A percentile compares a stretch with the other conserved stretches of the same genome.
These are phyloP conservation scores for Thuja plicata DNA, from an alignment of 83 land plant genomes.

Conservation along the genomic window DNA sequence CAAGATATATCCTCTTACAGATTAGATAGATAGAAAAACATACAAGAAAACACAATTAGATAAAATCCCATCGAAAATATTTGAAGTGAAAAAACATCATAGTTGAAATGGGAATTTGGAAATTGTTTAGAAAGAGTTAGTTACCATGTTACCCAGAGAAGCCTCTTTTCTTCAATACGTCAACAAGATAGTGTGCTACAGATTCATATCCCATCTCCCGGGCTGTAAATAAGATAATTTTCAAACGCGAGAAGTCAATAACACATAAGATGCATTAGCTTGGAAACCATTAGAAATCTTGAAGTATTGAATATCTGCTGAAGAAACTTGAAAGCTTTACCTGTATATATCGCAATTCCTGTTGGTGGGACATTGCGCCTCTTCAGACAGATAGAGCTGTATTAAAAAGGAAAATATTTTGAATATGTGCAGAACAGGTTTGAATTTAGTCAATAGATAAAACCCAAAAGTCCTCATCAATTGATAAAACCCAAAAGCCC, in stretches of 20 bases:
- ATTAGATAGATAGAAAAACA: neutral
- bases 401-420: neutral
- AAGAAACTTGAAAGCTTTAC: slow-evolving; percentile 21
- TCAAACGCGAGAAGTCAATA: neutral
- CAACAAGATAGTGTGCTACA: slow-evolving; percentile 52
- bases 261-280: neutral
- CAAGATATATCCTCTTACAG: neutral
- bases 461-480: neutral
- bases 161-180: slow-evolving; percentile 26
- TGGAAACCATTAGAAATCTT: neutral
- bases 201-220: slow-evolving; percentile 52
- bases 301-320: neutral
- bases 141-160: slow-evolving; percentile 6
- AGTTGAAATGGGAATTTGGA: neutral
- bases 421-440: neutral
- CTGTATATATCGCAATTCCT: slow-evolving; percentile 56
- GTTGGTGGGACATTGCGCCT: slow-evolving; percentile 51
- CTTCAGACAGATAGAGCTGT: slow-evolving; percentile 53
- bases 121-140: neutral
- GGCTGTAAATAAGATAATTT: slow-evolving; percentile 25
- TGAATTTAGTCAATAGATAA: neutral
- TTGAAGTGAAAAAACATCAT: neutral
- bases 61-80: neutral
- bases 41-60: neutral
- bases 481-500: neutral